Evolutionary conservation across 2,329 filamentous ascomycete genomes (phyloP), one percentile per base, ranked within the genome.

Genomic region (Exophiala dermatitidis): DNA sequence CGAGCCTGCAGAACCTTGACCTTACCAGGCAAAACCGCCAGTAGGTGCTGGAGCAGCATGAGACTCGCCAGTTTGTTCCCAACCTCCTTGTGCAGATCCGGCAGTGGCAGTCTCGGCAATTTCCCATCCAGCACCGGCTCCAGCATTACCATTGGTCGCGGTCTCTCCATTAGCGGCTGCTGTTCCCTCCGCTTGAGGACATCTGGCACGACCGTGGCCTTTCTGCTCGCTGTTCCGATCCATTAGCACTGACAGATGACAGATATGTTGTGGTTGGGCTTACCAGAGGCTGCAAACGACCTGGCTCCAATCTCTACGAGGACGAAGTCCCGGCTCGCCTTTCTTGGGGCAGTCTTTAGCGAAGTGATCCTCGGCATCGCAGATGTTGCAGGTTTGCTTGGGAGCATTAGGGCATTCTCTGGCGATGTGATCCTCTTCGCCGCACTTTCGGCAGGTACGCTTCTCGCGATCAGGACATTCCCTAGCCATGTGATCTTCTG

Each of bases 371-470:
- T 60, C 48, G n/a, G 44, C 47, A 46, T 50, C 71, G 60, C 73
- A 76, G 60, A 75, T 75, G 29, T 68, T 68, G 56, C 74, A 76
- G 43, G 66, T 67, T 19, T 65, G 62, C 41, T 66, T 66, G 46
- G 64, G 56, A 5, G 62, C 63, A 44, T 69, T 65, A 9, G 71
- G 69, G 52, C 74, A 75, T 3, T 66, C 67, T 37, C 68, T 71
- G 60, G 73, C 75, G 54, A 77, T 71, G 8, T 76, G 67, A 5
- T 67, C 67, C 32, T 69, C 70, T 3, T 70, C 68, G 50, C 75
- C 73, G 68, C 78, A 80, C 55, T 81, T 78, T 60, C 74, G 77
- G 65, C 78, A 81, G 12, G 69, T 68, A 51, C 64, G 67, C 48
- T 63, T 66, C 53, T 69, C 66, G 37, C 60, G 62, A 46, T 56